Conservation (phyloP, 495 filamentous ascomycete genomes). For the Penicillium antarcticum region DNA sequence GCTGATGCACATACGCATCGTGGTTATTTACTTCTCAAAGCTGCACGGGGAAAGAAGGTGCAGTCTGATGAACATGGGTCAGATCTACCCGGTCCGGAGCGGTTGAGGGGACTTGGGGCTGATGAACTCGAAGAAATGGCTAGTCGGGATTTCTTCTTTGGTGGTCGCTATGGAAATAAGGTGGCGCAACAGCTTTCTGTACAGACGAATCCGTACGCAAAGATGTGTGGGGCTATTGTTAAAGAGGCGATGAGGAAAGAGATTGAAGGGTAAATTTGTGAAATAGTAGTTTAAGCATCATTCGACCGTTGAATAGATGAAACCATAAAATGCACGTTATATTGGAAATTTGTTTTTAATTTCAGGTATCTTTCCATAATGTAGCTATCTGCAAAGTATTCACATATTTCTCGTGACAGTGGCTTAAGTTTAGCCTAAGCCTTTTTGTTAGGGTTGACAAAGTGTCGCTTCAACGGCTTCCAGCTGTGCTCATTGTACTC, state of each 20-base stretch:
- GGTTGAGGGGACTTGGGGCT: conserved; percentile 39
- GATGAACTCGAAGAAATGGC: conserved; percentile 68
- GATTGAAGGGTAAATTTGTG: conserved; percentile 25
- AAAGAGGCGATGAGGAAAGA: conserved; percentile 83
- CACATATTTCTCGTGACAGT: background rate
- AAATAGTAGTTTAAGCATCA: background rate
- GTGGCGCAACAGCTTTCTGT: conserved; percentile 75
- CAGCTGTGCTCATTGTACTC: conserved; percentile 85
- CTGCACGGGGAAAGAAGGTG: conserved; percentile 47
- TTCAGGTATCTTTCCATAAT: conserved; percentile 6
- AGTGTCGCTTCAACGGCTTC: conserved; percentile 74
- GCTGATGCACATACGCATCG: conserved; percentile 73
- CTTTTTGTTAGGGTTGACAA: conserved; percentile 57
- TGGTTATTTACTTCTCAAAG: conserved; percentile 64
- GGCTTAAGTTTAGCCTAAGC: background rate
- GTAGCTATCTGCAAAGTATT: conserved; percentile 8
- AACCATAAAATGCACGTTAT: background rate
- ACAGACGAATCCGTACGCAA: conserved; percentile 80
- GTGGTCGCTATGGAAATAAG: conserved; percentile 74
- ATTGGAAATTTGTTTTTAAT: conserved; percentile 7
- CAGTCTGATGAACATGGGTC: background rate
- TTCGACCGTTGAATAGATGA: background rate
- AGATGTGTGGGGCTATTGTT: conserved; percentile 85
- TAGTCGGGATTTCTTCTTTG: conserved; percentile 69
- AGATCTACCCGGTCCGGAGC: conserved; percentile 20